Evolutionary conservation across 2,329 filamentous ascomycete genomes (phyloP).

Genomic region (Colletotrichum echinochloae): DNA sequence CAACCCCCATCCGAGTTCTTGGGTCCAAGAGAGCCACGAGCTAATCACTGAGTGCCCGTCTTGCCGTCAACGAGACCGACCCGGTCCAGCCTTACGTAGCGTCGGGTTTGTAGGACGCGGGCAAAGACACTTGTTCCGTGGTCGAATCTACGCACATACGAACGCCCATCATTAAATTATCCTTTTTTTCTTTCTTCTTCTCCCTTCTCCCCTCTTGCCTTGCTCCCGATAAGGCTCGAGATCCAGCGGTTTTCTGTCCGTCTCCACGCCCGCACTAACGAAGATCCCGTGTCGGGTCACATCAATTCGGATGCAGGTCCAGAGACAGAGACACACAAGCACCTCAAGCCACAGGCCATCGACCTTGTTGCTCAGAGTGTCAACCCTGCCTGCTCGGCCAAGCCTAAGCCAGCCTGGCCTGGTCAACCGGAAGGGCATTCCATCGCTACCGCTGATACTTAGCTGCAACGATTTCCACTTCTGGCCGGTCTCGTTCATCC

Average conservation of each 20-base stretch:
- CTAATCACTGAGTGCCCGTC: constrained; percentile 8
- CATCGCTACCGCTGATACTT: constrained; percentile 34
- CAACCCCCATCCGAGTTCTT: constrained; percentile 30
- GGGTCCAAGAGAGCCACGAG: constrained; percentile 27
- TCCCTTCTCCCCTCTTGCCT: background rate
- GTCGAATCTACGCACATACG: background rate
- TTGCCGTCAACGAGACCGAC: constrained; percentile 21
- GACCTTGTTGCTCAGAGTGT: constrained; percentile 19
- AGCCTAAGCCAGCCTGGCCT: constrained; percentile 36
- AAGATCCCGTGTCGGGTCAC: constrained; percentile 43
- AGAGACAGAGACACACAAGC: constrained; percentile 39
- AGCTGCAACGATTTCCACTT: constrained; percentile 23
- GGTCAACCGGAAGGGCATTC: constrained; percentile 25
- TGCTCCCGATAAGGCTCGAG: constrained; percentile 27
- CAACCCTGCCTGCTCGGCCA: constrained; percentile 29
- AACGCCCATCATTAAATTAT: constrained; percentile 13
- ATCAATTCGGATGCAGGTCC: constrained; percentile 42
- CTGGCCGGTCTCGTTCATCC: constrained; percentile 10
- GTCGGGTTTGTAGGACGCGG: constrained; percentile 13
- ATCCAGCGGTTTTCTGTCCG: constrained; percentile 36
- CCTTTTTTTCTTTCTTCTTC: background rate
- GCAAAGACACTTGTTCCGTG: constrained; percentile 3
- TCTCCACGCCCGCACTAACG: constrained; percentile 44
- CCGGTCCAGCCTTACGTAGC: constrained; percentile 26
- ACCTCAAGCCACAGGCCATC: constrained; percentile 33